Base-by-base conservation (phyloP, 2,329 filamentous ascomycete species). In the Juglanconis sp. region DNA sequence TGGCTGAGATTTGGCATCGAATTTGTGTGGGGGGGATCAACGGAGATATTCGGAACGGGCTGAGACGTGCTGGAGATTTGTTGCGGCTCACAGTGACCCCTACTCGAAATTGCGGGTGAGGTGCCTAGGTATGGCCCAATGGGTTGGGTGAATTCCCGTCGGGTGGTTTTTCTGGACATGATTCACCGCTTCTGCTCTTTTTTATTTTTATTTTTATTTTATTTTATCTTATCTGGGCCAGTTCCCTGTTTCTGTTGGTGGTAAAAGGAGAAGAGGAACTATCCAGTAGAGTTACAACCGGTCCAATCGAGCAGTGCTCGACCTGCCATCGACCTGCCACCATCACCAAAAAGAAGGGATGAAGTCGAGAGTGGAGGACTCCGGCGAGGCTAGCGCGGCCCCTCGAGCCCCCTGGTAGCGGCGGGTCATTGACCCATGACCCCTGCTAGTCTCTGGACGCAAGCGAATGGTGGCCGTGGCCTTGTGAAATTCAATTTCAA, bases 281-380 rank as follows among this genome's bases (percentile, higher is more conserved):
- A 34, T 46, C 38, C 38, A 32, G 24, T 32, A 36, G 4, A 13
- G 10, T 7, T 13, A n/a, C 15, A 47, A 31, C 30, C 15, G 17
- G n/a, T 24, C 24, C 24, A 24, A 24, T 24, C 24, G 24, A 24
- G 24, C 24, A 24, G 24, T 24, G 24, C 24, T 24, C 24, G 24
- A 24, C 24, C 24, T 24, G 32, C 32, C 4, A 15, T 34, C 47
- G 24, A 49, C 15, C 8, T 10, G 31, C 5, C 3, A 32, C 11
- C 24, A 10, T 49, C 47, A 24, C 31, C 38, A 42, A 49, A 40
- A 50, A 42, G 44, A 60, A 62, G 53, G 32, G 31, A 56, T 62
- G 60, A 44, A 53, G 60, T 62, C 57, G 49, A 62, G 50, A 62
- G 60, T 60, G 60, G 60, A 59, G 60, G 56, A 36, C 44, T 53